Evolutionary conservation across 2,329 filamentous ascomycete genomes (phyloP), one percentile per base, ranked within the genome.

Genomic region (Periconia sp.): DNA sequence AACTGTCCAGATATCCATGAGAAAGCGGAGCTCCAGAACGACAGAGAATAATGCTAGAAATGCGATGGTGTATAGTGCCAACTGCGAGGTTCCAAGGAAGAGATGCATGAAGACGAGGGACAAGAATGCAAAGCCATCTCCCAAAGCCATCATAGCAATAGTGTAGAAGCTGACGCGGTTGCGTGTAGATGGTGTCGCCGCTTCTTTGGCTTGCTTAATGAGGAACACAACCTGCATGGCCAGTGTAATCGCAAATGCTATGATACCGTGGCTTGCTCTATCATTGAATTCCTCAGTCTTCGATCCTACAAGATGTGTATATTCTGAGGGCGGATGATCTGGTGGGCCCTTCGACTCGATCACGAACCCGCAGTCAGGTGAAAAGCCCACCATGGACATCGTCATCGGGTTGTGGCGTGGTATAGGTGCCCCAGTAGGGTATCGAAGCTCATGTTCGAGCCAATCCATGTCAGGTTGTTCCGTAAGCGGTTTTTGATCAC

Each of bases 1-100:
- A 2, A 84, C 79, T 15, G 77, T 76, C 83, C 82, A 86, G n/a
- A 86, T 82, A 39, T 85, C 82, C 72, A 84, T 81, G 57, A 86
- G 71, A 52, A 86, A 86, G 38, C 81, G 79, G 71, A 86, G 83
- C 22, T 82, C 82, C 42, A 85, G 80, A 43, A 79, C 78, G 17
- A 84, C 80, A 12, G 79, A 81, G 35, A 84, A 75, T 49, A 85
- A 79, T 1, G 80, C 76, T 13, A 86, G 63, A 57, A 85, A 86
- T 2, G 78, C 78, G 18, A 78, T 75, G 2, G 76, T 75, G 12
- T 82, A 75, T 40, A 85, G 63, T 12, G 80, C 71, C 22, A 84
- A 63, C 50, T 82, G 83, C 0, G 80, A 75, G 1, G 78, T 74
- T 11, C 78, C 74, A 1, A 80, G 69, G 48, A 82, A 79, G 4